phyloP scores from a whole-genome alignment of 75 land plant genomes.

The Cupressus sempervirens region DNA sequence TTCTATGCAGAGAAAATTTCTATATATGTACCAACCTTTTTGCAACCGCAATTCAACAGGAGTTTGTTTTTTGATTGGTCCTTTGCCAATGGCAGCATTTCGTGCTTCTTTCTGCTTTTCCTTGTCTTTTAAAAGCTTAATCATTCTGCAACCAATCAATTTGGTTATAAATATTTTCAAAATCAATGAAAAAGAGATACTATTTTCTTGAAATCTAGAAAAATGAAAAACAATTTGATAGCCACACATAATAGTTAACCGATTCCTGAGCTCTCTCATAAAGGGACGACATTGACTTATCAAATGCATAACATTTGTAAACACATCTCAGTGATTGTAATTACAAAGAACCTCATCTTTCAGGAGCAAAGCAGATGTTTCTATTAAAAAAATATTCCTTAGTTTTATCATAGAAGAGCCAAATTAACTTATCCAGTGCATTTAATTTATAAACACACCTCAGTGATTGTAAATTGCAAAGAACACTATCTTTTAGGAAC shows the following conservation, averaged over 20 bases:
- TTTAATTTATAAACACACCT: neutral
- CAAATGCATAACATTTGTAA: neutral
- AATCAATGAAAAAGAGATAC: neutral
- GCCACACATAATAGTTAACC: neutral
- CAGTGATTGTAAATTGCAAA: neutral
- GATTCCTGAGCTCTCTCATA: neutral
- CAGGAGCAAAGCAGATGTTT: neutral
- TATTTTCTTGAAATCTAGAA: neutral
- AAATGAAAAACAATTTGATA: neutral
- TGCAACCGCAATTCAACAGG: slow-evolving; percentile 82
- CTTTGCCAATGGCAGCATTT: slow-evolving; percentile 53
- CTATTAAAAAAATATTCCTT: neutral
- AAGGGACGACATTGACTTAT: neutral
- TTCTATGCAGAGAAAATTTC: slow-evolving; percentile 15
- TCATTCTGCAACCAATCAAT: slow-evolving; percentile 36
- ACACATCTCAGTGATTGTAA: neutral
- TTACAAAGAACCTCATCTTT: neutral
- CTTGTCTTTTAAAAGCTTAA: slow-evolving; percentile 80
- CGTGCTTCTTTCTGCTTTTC: slow-evolving; percentile 74
- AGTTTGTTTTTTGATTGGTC: slow-evolving; percentile 71
- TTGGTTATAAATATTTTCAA: neutral
- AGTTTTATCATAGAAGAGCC: neutral
- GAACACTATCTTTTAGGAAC: neutral
- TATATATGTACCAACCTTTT: slow-evolving; percentile 34
- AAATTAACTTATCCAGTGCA: neutral